Evolutionary conservation across 495 filamentous ascomycete genomes (phyloP).

Genomic region (Cercophora sp.): DNA sequence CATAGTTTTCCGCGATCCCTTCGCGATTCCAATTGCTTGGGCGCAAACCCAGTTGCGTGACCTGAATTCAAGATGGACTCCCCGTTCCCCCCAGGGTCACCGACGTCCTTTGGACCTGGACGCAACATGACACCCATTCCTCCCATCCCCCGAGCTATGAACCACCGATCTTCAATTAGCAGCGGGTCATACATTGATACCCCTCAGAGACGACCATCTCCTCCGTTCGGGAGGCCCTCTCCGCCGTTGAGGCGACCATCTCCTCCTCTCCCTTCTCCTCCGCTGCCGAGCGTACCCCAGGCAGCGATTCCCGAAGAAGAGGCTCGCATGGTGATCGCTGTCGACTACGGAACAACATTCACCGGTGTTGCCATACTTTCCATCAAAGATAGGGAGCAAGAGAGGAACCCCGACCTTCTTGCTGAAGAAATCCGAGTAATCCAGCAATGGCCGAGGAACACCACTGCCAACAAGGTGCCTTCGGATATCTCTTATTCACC

Average conservation of each 20-base stretch:
- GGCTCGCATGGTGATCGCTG: conserved; percentile 26
- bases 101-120: background rate
- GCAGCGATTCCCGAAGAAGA: background rate
- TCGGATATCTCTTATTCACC: conserved; percentile 30
- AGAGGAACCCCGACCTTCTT: conserved; percentile 10
- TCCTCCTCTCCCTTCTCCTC: background rate
- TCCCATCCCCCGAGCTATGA: background rate
- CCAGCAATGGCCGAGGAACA: conserved; percentile 21
- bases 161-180: too few species aligned
- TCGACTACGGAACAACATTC: conserved; percentile 38
- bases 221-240: too few species aligned
- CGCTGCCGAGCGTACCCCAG: background rate
- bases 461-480: conserved; percentile 23
- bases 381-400: conserved; percentile 10
- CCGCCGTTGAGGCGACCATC: too few species aligned
- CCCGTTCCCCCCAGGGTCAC: background rate
- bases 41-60: background rate
- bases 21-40: too few species aligned
- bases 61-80: background rate
- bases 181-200: background rate
- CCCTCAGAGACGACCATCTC: background rate
- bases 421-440: conserved; percentile 22
- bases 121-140: background rate
- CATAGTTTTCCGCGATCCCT: too few species aligned
- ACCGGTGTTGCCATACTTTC: conserved; percentile 22